Conservation (phyloP, 768 basidiomycete genomes). For the Gloeopeniophorella convolvens region DNA sequence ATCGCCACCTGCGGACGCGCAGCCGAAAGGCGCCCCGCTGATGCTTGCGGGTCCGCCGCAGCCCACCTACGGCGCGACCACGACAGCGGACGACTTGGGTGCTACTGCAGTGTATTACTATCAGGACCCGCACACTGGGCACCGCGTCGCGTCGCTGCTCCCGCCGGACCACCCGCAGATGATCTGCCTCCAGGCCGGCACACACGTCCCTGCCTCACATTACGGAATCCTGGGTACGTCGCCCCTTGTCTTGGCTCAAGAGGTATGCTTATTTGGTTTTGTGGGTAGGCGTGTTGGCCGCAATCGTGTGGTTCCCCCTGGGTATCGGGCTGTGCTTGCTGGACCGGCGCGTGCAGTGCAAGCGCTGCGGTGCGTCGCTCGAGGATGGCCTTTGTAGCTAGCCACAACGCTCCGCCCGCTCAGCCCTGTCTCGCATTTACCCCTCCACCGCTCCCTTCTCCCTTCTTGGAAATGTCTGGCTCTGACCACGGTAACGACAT, state of each 20-base stretch:
- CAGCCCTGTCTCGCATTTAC: too few relatives aligned
- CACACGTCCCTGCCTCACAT: slow-evolving; percentile 54
- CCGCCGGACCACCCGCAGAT: slow-evolving; percentile 80
- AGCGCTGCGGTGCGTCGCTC: slow-evolving; percentile 37
- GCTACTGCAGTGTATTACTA: slow-evolving; percentile 27
- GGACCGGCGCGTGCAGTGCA: slow-evolving; percentile 64
- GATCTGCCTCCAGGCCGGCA: slow-evolving; percentile 74
- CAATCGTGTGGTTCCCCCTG: slow-evolving; percentile 81
- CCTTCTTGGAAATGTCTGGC: too few relatives aligned
- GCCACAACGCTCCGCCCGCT: too few relatives aligned
- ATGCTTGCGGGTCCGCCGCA: not conserved
- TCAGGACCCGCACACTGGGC: slow-evolving; percentile 30
- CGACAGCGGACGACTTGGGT: too few relatives aligned
- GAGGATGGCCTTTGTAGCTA: slow-evolving; percentile 29
- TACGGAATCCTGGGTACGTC: slow-evolving; percentile 66
- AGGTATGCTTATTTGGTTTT: not conserved
- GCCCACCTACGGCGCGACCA: slow-evolving; percentile 1
- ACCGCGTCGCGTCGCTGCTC: slow-evolving; percentile 44
- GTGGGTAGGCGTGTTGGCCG: slow-evolving; percentile 62
- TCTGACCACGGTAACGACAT: too few relatives aligned
- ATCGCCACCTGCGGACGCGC: not conserved
- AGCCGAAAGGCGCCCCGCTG: not conserved
- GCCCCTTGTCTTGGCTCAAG: not conserved
- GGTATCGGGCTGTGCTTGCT: slow-evolving; percentile 74
- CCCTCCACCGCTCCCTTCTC: too few relatives aligned